These are phyloP conservation scores for Lyophyllum semitale DNA, from an alignment of 768 basidiomycete species.

Conservation along the genomic window DNA sequence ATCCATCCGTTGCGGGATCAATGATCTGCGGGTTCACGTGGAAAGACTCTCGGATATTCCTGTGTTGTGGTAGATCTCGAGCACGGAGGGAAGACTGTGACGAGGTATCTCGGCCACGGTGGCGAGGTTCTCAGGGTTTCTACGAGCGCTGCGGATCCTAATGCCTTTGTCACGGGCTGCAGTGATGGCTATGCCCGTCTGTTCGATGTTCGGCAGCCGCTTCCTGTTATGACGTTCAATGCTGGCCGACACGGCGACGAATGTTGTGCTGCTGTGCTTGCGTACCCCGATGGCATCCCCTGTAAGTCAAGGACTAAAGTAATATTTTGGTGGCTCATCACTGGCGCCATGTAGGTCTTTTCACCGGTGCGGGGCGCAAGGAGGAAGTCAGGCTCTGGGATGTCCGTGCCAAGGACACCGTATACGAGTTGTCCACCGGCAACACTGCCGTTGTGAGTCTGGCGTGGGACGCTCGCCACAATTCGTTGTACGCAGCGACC, in stretches of 20 bases:
- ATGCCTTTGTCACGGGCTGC: background rate
- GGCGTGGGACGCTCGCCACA: constrained; percentile 26
- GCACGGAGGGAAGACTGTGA: background rate
- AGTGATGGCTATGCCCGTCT: background rate
- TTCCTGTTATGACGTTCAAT: background rate
- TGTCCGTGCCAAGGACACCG: too few species aligned
- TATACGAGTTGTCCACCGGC: too few species aligned
- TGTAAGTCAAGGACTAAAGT: too few species aligned
- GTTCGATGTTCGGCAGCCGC: background rate
- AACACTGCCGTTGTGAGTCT: constrained; percentile 20
- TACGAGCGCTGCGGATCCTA: constrained; percentile 27
- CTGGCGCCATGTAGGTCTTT: too few species aligned
- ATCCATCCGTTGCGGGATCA: background rate
- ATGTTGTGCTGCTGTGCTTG: constrained; percentile 15
- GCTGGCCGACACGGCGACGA: constrained; percentile 15
- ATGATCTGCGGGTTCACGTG: background rate
- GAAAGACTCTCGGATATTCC: background rate
- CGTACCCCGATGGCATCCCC: constrained; percentile 29
- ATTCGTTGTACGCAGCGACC: constrained; percentile 30
- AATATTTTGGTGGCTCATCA: too few species aligned
- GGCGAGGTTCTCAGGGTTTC: constrained; percentile 24
- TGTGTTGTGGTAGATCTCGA: background rate
- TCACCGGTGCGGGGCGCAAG: too few species aligned
- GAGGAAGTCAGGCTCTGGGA: too few species aligned
- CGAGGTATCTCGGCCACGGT: constrained; percentile 31